Conservation (phyloP, 345 rosid genomes). For the Schrenkiella parvula region DNA sequence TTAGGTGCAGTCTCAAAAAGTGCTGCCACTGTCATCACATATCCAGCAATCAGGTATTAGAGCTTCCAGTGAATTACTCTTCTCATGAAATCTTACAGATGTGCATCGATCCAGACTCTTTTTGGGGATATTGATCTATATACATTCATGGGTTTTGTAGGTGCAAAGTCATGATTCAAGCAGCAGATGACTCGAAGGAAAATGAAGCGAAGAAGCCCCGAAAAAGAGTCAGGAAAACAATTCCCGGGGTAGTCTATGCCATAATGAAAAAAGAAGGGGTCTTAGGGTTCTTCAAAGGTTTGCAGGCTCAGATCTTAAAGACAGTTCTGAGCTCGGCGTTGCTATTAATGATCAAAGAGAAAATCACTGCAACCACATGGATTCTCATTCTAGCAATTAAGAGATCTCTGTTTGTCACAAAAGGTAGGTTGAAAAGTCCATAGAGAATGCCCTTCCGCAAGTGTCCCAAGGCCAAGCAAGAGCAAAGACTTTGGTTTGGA, state of each 20-base stretch:
- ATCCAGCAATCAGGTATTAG: slow-evolving; percentile 86
- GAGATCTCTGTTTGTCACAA: slow-evolving; percentile 44
- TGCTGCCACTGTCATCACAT: slow-evolving; percentile 71
- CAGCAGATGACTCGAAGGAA: slow-evolving; percentile 54
- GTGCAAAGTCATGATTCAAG: slow-evolving; percentile 91
- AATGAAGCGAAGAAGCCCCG: slow-evolving; percentile 33
- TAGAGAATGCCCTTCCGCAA: background rate
- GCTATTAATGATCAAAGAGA: slow-evolving; percentile 93
- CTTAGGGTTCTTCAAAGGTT: slow-evolving; percentile 82
- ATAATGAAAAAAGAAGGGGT: slow-evolving; percentile 81
- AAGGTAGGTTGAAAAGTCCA: slow-evolving; percentile 41
- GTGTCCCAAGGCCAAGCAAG: slow-evolving; percentile 9
- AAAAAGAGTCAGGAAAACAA: slow-evolving; percentile 41
- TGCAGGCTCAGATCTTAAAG: slow-evolving; percentile 88
- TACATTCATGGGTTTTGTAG: slow-evolving; percentile 34
- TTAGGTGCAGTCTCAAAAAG: slow-evolving; percentile 89
- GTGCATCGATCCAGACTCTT: background rate
- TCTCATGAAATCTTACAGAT: background rate
- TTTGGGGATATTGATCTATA: background rate
- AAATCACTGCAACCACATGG: slow-evolving; percentile 77
- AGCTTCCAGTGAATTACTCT: background rate
- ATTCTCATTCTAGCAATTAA: slow-evolving; percentile 61
- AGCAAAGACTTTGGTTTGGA: slow-evolving; percentile 5
- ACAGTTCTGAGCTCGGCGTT: slow-evolving; percentile 93
- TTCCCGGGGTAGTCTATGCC: slow-evolving; percentile 46